Base-by-base conservation (phyloP, 2,329 filamentous ascomycete genomes). In the Chrysosporium keratinophilum region DNA sequence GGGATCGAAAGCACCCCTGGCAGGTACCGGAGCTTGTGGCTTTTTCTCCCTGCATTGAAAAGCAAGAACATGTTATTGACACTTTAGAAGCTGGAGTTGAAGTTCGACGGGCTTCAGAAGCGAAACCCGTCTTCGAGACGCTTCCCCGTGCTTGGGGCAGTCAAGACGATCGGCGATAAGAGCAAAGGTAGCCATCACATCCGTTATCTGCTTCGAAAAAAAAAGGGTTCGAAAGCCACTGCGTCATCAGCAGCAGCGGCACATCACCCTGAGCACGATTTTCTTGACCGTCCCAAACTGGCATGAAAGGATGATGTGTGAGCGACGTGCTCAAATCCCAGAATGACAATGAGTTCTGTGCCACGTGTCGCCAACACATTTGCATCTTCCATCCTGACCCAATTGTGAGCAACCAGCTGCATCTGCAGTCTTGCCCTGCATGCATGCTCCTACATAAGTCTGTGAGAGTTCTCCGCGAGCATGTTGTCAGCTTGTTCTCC, bases 1-100 rank as follows among this genome's bases (percentile, higher is more conserved):
- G n/a, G 49, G 49, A 35, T 51, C 49, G 49, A 44, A 51, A 51
- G 28, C 28, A 51, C 49, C 48, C 47, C 28, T 42, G 47, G 15
- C 35, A 33, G 12, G 14, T 17, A 41, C 19, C 42, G 4, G 12
- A 23, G 40, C 40, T 23, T 15, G 17, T 23, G 23, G 35, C 35
- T 37, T 37, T 37, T 3, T 28, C 35, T 12, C n/a, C n/a, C 35
- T 37, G 35, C 35, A 37, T 37, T 12, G 35, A 12, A n/a, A n/a
- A n/a, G n/a, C 3, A 37, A 12, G 11, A 12, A 12, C 11, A 37
- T 37, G n/a, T n/a, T 5, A 10, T 37, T 37, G 35, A 12, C n/a
- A 10, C 35, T 37, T 28, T 28, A n/a, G 23, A 28, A 28, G 23
- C 3, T 28, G 23, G 23, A 28, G 3, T 28, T 28, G 23, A 28